phyloP scores from a whole-genome alignment of 768 basidiomycete species.

The Saitozyma sp. region DNA sequence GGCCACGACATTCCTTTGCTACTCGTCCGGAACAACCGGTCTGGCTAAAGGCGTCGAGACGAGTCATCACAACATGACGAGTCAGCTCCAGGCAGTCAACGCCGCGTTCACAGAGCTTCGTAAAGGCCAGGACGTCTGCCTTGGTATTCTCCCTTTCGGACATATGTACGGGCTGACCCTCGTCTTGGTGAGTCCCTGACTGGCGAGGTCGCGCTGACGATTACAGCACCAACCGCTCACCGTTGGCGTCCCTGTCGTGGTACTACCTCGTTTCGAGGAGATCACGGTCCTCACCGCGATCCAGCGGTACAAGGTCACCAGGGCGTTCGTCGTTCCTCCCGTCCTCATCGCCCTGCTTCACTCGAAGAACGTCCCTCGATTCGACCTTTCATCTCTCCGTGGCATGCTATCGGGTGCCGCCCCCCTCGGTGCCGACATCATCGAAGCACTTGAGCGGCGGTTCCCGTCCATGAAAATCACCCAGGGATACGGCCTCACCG shows the following conservation, averaged over 20 bases:
- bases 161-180: conserved; percentile 57
- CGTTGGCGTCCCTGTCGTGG: conserved; percentile 42
- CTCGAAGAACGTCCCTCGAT: conserved; percentile 64
- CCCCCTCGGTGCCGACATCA: conserved; percentile 68
- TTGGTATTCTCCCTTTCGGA: conserved; percentile 65
- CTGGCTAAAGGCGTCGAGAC: conserved; percentile 52
- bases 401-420: conserved; percentile 74
- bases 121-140: conserved; percentile 58
- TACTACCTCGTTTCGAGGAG: conserved; percentile 69
- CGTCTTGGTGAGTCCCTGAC: too few relatives aligned
- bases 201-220: too few relatives aligned
- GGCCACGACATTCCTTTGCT: conserved; percentile 49
- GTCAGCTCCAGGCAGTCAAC: conserved; percentile 60
- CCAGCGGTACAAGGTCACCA: conserved; percentile 61
- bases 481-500: conserved; percentile 60
- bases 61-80: conserved; percentile 62
- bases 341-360: conserved; percentile 69
- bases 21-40: conserved; percentile 50
- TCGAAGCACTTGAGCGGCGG: conserved; percentile 55
- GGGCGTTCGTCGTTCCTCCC: conserved; percentile 60
- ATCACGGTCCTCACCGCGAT: conserved; percentile 66
- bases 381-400: conserved; percentile 65
- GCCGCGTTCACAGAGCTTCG: conserved; percentile 56
- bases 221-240: conserved; percentile 41
- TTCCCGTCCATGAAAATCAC: conserved; percentile 33